Conservation (phyloP, 2,329 filamentous ascomycete species). For the Aspergillus pseudotamarii region DNA sequence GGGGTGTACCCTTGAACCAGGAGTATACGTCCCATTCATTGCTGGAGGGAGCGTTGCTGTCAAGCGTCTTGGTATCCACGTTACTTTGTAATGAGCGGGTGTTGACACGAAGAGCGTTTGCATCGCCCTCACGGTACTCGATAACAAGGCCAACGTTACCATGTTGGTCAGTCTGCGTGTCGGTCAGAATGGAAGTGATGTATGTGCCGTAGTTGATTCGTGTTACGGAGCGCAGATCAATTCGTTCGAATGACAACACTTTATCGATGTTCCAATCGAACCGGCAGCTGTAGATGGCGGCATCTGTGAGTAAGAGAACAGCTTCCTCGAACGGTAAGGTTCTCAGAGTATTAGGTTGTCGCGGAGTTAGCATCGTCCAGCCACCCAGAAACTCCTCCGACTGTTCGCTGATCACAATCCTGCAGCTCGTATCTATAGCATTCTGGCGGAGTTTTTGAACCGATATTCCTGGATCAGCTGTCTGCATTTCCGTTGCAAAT, state of each 20-base stretch:
- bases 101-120: slow-evolving; percentile 77
- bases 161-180: slow-evolving; percentile 72
- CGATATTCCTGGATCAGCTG: slow-evolving; percentile 85
- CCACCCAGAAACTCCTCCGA: slow-evolving; percentile 83
- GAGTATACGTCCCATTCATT: slow-evolving; percentile 47
- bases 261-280: slow-evolving; percentile 97
- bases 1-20: slow-evolving; percentile 40
- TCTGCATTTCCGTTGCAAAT: slow-evolving; percentile 92
- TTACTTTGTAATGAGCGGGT: slow-evolving; percentile 72
- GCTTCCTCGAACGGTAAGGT: slow-evolving; percentile 81
- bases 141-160: slow-evolving; percentile 85
- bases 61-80: slow-evolving; percentile 49
- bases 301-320: slow-evolving; percentile 82
- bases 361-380: slow-evolving; percentile 84
- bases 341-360: slow-evolving; percentile 68
- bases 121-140: slow-evolving; percentile 71
- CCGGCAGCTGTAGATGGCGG: slow-evolving; percentile 82
- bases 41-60: slow-evolving; percentile 28
- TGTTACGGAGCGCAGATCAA: slow-evolving; percentile 73
- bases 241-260: slow-evolving; percentile 85
- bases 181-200: slow-evolving; percentile 82
- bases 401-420: slow-evolving; percentile 82
- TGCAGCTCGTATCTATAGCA: slow-evolving; percentile 85
- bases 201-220: slow-evolving; percentile 81
- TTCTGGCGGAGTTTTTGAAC: slow-evolving; percentile 81